Percentiles rank a stretch among this genome's conserved stretches.
phyloP scores from a whole-genome alignment of 208 protist genomes.

The Angomonas deanei region DNA sequence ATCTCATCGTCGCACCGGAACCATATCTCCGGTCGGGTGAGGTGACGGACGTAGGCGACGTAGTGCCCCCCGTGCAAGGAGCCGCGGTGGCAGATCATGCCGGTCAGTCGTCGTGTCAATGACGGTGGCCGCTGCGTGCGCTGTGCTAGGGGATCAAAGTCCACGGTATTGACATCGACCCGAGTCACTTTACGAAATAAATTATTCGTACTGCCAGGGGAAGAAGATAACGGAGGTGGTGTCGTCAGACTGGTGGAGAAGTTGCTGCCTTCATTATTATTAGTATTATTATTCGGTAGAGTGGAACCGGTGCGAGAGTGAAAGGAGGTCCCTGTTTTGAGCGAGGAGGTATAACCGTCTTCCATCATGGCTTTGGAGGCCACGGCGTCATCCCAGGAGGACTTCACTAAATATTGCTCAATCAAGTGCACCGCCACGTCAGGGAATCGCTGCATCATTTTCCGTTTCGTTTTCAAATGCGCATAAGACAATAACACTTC shows the following conservation, averaged over 20 bases:
- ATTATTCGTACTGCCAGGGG: too few species aligned
- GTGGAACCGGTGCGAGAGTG: background rate
- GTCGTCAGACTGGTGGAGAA: too few species aligned
- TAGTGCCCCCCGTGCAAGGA: constrained; percentile 84
- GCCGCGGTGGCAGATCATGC: constrained; percentile 79
- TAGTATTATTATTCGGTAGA: background rate
- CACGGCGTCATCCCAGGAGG: background rate
- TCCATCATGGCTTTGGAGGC: background rate
- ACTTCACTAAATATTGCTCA: background rate
- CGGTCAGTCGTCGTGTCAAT: constrained; percentile 38
- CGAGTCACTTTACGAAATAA: too few species aligned
- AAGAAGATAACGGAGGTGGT: too few species aligned
- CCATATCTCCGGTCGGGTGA: constrained; percentile 47
- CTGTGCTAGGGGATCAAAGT: background rate
- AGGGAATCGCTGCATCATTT: constrained; percentile 43
- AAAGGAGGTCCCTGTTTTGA: background rate
- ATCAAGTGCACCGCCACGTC: constrained; percentile 19
- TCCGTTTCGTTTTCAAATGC: constrained; percentile 15
- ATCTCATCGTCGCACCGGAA: constrained; percentile 86
- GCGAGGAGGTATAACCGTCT: background rate
- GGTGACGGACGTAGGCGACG: constrained; percentile 74
- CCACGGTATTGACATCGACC: background rate
- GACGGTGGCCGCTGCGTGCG: constrained; percentile 9
- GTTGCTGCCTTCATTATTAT: too few species aligned
- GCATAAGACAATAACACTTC: constrained; percentile 35